Evolutionary conservation across 495 filamentous ascomycete genomes (phyloP).

Genomic region (Recurvomyces mirabilis): DNA sequence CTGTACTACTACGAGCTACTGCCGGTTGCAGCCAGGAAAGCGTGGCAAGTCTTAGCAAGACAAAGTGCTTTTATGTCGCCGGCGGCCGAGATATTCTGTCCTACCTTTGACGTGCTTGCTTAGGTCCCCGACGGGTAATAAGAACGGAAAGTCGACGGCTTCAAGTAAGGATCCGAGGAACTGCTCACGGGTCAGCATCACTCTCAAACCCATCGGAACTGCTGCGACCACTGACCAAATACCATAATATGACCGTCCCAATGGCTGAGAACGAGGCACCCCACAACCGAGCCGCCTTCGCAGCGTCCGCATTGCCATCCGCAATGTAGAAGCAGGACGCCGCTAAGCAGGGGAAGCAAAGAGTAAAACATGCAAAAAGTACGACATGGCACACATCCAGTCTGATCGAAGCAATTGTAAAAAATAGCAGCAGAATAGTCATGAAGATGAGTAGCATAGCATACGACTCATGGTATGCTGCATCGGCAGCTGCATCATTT

Average conservation of each 20-base stretch:
- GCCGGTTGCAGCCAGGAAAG: too few species aligned
- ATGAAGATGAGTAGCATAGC: constrained; percentile 7
- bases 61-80: not conserved
- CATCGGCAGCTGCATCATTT: not conserved
- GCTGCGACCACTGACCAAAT: not conserved
- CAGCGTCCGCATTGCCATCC: not conserved
- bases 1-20: too few species aligned
- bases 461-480: constrained; percentile 5
- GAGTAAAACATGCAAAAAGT: constrained; percentile 6
- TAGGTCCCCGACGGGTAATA: not conserved
- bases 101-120: constrained; percentile 3
- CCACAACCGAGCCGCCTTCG: not conserved
- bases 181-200: not conserved
- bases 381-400: constrained; percentile 9
- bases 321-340: constrained; percentile 4
- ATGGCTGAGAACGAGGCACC: not conserved
- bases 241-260: constrained; percentile 2
- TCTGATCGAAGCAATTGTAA: constrained; percentile 4
- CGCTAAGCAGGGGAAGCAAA: constrained; percentile 4
- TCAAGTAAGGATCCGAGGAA: constrained; percentile 5
- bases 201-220: not conserved
- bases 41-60: not conserved
- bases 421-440: constrained; percentile 5
- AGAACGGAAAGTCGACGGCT: constrained; percentile 1
- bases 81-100: not conserved